Conservation (phyloP, 1,284 basidiomycete species). For the Schizopora paradoxa region DNA sequence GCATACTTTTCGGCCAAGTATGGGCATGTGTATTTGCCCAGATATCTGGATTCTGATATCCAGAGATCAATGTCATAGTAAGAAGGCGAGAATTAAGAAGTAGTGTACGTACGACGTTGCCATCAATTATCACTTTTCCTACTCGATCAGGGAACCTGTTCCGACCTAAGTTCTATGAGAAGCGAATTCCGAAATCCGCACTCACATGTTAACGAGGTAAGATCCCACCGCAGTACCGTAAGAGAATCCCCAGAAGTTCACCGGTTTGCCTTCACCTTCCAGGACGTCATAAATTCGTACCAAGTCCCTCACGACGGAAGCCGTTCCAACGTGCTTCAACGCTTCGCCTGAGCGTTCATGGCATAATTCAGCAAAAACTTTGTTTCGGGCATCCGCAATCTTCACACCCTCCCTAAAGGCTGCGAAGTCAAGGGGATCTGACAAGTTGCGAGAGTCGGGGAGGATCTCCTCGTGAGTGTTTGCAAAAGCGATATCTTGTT, state of each 20-base stretch:
- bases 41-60: not conserved
- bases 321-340: constrained; percentile 21
- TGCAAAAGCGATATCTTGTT: not conserved
- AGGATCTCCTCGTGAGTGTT: not conserved
- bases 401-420: not conserved
- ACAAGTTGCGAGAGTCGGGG: not conserved
- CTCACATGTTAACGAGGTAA: not conserved
- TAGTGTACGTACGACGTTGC: not conserved
- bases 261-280: constrained; percentile 14
- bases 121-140: not conserved
- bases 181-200: not conserved
- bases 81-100: not conserved
- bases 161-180: not conserved
- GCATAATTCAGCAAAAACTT: not conserved
- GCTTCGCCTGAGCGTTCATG: constrained; percentile 14
- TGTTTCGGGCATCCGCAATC: not conserved
- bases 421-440: not conserved
- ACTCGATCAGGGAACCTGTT: not conserved
- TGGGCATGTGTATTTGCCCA: not conserved
- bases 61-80: not conserved
- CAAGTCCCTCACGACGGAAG: constrained; percentile 22
- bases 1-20: not conserved
- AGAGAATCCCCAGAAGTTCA: constrained; percentile 22
- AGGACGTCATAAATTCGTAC: constrained; percentile 17
- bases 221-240: constrained; percentile 18